Percentiles rank a stretch among this genome's conserved stretches.
phyloP scores from a whole-genome alignment of 1,284 basidiomycete genomes.

The Hemileia vastatrix region DNA sequence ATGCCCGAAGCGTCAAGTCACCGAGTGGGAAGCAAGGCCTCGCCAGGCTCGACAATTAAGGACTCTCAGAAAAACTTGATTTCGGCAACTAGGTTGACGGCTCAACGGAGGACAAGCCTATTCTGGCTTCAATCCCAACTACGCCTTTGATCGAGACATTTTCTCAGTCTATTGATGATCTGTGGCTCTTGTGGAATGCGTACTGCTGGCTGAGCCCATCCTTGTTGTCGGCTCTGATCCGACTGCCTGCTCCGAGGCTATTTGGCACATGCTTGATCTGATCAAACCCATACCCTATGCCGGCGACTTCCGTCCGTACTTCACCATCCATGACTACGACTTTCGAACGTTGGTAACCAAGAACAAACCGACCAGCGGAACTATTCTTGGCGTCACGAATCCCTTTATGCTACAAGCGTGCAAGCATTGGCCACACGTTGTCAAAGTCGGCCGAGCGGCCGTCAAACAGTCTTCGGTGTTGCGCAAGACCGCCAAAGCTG shows the following conservation, averaged over 20 bases:
- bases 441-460: conserved; percentile 56
- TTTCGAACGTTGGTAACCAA: conserved; percentile 65
- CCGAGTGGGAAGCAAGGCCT: conserved; percentile 51
- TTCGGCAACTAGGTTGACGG: conserved; percentile 15
- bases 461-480: conserved; percentile 11
- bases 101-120: conserved; percentile 47
- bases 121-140: conserved; percentile 65
- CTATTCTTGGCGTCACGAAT: conserved; percentile 84
- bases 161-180: too few species aligned
- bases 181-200: conserved; percentile 83
- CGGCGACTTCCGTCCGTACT: conserved; percentile 81
- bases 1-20: too few species aligned
- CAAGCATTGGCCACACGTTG: conserved; percentile 80
- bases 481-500: too few species aligned
- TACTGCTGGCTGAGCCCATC: conserved; percentile 76
- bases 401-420: conserved; percentile 83
- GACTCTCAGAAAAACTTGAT: neutral
- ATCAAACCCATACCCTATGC: conserved; percentile 74
- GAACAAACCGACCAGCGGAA: conserved; percentile 69
- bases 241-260: conserved; percentile 60
- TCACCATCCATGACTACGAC: conserved; percentile 88
- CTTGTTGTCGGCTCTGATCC: conserved; percentile 74
- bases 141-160: conserved; percentile 55
- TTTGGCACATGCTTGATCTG: conserved; percentile 84
- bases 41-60: neutral